Conservation (phyloP, 192 early-diverging fungal genomes). For the Backusella tarrabulga region DNA sequence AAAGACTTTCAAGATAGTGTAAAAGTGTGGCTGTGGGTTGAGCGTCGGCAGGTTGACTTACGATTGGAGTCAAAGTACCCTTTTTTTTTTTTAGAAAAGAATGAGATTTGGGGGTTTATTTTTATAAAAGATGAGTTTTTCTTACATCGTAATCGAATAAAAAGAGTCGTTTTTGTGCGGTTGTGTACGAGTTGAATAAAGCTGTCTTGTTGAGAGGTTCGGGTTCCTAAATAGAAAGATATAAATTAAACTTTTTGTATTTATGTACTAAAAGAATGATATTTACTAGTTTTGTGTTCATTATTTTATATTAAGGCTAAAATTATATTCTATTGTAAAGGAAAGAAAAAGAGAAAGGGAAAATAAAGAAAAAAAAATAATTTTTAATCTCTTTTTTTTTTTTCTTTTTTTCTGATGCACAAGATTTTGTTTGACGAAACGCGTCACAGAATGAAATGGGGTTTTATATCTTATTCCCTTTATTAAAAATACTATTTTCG, state of each 20-base stretch:
- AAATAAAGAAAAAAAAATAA: background rate
- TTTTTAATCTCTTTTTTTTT: background rate
- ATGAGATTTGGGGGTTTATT: background rate
- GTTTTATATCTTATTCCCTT: background rate
- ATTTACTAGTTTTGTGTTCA: background rate
- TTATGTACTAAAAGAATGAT: background rate
- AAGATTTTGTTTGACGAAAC: background rate
- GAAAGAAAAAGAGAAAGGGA: background rate
- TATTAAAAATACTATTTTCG: background rate
- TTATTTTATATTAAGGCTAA: background rate
- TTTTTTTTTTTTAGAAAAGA: slow-evolving; percentile 40
- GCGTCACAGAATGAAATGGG: background rate
- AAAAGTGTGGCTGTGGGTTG: slow-evolving; percentile 84
- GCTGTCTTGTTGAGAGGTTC: slow-evolving; percentile 33
- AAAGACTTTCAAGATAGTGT: slow-evolving; percentile 62
- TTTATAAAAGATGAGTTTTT: background rate
- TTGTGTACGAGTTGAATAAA: slow-evolving; percentile 48
- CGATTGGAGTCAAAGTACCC: slow-evolving; percentile 95
- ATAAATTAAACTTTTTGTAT: background rate
- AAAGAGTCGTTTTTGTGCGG: slow-evolving; percentile 72
- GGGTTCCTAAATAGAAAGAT: slow-evolving; percentile 15
- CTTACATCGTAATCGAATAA: slow-evolving; percentile 94
- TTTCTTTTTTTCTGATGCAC: background rate
- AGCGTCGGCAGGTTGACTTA: slow-evolving; percentile 86
- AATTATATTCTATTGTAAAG: background rate